Base-by-base conservation (phyloP, 192 early-diverging fungal species). In the Dissophora ornata region DNA sequence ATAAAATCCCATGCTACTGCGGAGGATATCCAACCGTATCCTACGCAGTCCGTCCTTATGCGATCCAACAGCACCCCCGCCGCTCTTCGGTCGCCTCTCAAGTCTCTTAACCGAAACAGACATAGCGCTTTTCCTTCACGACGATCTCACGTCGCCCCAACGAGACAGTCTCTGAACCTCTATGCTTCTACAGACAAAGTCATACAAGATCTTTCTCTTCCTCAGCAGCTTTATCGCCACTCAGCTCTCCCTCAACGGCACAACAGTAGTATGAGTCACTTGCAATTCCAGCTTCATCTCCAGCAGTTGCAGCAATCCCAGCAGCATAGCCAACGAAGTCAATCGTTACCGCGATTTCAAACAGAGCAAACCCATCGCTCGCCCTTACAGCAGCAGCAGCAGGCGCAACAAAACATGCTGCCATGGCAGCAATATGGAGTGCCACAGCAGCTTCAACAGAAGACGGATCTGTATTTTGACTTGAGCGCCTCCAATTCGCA, bases 21-120 rank as follows among this genome's bases (percentile, higher is more conserved):
- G 1, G 71, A 74, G 13, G 71, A 74, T 47, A 62, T 62, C 21
- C 62, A 51, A 19, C 54, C 56, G 4, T 44, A 74, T 21, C 49
- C 62, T 2, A 41, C 62, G 3, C 71, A 74, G 1, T 65, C 71
- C 2, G 38, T 32, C 16, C 41, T 74, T 2, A 64, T 74, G 62
- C 62, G 71, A 22, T 74, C 71, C 11, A 74, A 74, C 26, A 74
- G 71, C 21, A 74, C 71, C 9, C 71, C 71, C 8, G 71, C 71
- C 9, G 62, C 71, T 3, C 50, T 66, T 0, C 62, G 71, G 0
- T 66, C 62, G 32, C 62, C 62, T 3, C 41, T 66, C 30, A 65
- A 66, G 42, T 40, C 62, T 18, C 55, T 57, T 15, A 66, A 30
- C n/a, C 62, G 71, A 13, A 65, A 58, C 24, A 41, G 62, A 51